Evolutionary conservation across 1,284 basidiomycete genomes (phyloP).

Genomic region (Ustilago hordei): DNA sequence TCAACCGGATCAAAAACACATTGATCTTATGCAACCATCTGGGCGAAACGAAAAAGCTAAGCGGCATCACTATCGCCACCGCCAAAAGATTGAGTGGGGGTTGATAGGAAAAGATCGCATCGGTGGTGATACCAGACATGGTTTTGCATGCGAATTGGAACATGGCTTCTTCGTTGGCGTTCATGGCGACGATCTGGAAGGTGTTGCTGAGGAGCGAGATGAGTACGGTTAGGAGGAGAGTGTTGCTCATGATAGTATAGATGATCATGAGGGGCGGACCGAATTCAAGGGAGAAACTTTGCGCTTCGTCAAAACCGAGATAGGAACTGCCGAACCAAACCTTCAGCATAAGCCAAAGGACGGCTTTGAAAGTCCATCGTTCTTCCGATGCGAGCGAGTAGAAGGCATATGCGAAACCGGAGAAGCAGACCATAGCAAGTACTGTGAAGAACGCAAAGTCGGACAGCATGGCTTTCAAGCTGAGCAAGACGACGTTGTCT

Average conservation of each 20-base stretch:
- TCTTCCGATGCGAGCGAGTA: slow-evolving; percentile 76
- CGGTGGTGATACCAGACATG: slow-evolving; percentile 79
- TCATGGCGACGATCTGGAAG: slow-evolving; percentile 88
- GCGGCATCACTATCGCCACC: slow-evolving; percentile 51
- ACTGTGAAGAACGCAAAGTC: slow-evolving; percentile 76
- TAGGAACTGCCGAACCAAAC: slow-evolving; percentile 73
- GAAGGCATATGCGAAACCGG: slow-evolving; percentile 88
- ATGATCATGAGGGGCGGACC: slow-evolving; percentile 84
- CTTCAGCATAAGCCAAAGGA: slow-evolving; percentile 90
- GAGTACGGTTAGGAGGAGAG: slow-evolving; percentile 78
- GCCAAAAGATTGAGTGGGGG: slow-evolving; percentile 76
- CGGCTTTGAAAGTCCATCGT: slow-evolving; percentile 73
- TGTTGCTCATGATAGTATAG: slow-evolving; percentile 74
- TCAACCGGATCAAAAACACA: slow-evolving; percentile 74
- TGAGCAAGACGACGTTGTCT: slow-evolving; percentile 70
- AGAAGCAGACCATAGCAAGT: slow-evolving; percentile 78
- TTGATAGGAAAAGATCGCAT: slow-evolving; percentile 91
- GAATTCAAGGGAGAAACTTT: slow-evolving; percentile 80
- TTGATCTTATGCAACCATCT: slow-evolving; percentile 75
- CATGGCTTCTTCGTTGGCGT: slow-evolving; percentile 92
- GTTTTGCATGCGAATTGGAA: slow-evolving; percentile 80
- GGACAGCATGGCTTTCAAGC: slow-evolving; percentile 79
- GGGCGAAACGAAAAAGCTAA: slow-evolving; percentile 50
- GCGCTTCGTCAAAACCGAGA: slow-evolving; percentile 55
- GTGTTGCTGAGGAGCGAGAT: slow-evolving; percentile 89